phyloP scores from a whole-genome alignment of 805 yeast species.

The Cyberlindnera xishuangbannaensis region DNA sequence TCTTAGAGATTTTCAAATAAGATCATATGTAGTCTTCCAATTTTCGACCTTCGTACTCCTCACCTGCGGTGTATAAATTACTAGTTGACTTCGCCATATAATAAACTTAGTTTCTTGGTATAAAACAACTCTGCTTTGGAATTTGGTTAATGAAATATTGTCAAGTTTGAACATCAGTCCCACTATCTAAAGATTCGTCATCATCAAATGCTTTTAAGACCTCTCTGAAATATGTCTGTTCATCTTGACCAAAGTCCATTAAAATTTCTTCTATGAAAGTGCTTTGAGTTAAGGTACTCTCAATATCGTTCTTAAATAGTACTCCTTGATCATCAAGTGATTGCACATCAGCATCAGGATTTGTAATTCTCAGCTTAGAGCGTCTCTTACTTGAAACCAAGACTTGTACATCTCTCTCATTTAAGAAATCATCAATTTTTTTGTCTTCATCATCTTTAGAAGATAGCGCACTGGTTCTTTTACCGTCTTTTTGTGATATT shows the following conservation, averaged over 20 bases:
- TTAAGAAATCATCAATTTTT: conserved; percentile 38
- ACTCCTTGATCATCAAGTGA: conserved; percentile 14
- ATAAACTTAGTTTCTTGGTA: too few species aligned
- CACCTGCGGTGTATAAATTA: too few species aligned
- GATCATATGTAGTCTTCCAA: too few species aligned
- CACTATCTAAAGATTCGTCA: conserved; percentile 18
- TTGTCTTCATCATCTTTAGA: conserved; percentile 16
- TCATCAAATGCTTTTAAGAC: conserved; percentile 30
- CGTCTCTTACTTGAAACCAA: conserved; percentile 62
- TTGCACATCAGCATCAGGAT: conserved; percentile 42
- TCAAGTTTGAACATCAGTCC: too few species aligned
- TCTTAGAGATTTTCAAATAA: too few species aligned
- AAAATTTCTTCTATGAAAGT: not conserved
- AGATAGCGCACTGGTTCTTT: conserved; percentile 9
- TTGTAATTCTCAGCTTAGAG: conserved; percentile 51
- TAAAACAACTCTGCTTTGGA: too few species aligned
- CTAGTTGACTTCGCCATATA: too few species aligned
- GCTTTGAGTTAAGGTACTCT: conserved; percentile 2
- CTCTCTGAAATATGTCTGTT: conserved; percentile 25
- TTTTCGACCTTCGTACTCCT: too few species aligned
- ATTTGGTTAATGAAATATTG: too few species aligned
- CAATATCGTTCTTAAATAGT: conserved; percentile 5
- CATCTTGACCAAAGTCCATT: conserved; percentile 14
- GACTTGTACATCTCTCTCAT: conserved; percentile 61
- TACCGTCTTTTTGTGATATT: conserved; percentile 10